Percentiles rank a stretch among this genome's conserved stretches.
phyloP scores from a whole-genome alignment of 2,329 filamentous ascomycete species.

The Alternaria conjuncta region DNA sequence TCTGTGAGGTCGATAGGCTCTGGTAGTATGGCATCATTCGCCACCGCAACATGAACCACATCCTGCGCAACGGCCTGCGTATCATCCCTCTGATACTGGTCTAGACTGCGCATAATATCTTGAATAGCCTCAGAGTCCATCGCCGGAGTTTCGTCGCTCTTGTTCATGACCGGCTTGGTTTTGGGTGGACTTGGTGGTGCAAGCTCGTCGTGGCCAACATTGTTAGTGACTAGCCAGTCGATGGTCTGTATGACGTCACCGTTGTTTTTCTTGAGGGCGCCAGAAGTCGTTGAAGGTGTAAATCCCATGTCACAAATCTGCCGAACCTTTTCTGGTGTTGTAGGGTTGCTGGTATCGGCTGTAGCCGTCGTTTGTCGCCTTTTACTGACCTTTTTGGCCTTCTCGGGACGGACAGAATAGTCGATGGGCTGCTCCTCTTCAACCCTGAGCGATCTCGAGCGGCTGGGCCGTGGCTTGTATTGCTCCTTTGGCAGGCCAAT shows the following conservation, averaged over 20 bases:
- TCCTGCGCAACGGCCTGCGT: not conserved
- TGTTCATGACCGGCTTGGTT: constrained; percentile 1
- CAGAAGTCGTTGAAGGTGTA: constrained; percentile 37
- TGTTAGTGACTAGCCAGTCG: constrained; percentile 41
- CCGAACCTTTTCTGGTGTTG: constrained; percentile 39
- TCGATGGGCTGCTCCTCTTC: constrained; percentile 30
- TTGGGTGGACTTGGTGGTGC: constrained; percentile 25
- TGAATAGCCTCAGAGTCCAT: constrained; percentile 6
- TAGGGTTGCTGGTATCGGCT: not conserved
- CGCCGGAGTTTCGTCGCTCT: not conserved
- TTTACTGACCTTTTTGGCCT: constrained; percentile 26
- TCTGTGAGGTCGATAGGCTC: not conserved
- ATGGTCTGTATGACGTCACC: constrained; percentile 39
- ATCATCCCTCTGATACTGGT: constrained; percentile 8
- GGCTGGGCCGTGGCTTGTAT: constrained; percentile 47
- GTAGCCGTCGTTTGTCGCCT: constrained; percentile 31
- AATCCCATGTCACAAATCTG: constrained; percentile 48
- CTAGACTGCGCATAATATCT: constrained; percentile 8
- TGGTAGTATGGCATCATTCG: not conserved
- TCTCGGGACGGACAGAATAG: constrained; percentile 40
- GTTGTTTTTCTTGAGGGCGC: constrained; percentile 33
- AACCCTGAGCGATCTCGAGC: constrained; percentile 42
- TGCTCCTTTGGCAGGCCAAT: constrained; percentile 40
- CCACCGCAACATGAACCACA: not conserved
- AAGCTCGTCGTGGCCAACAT: constrained; percentile 37